A percentile compares a stretch with the other conserved stretches of the same genome.
phyloP scores from a whole-genome alignment of 2,329 filamentous ascomycete species.

The Arthrobotrys sinensis region DNA sequence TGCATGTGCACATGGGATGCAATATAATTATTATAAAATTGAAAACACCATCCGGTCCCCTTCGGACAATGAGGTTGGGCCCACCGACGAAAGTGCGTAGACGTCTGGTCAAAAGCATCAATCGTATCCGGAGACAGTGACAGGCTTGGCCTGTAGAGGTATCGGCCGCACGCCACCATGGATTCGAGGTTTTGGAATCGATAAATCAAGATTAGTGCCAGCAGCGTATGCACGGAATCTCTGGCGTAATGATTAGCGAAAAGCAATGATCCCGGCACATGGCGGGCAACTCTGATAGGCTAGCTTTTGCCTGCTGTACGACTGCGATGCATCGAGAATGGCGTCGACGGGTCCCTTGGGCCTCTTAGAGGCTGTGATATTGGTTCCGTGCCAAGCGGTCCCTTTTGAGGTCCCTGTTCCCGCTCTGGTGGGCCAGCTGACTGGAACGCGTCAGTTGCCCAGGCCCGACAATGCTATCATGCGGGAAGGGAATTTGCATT shows the following conservation, averaged over 20 bases:
- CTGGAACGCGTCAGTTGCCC: slow-evolving; percentile 53
- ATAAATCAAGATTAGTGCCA: slow-evolving; percentile 40
- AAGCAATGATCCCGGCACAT: slow-evolving; percentile 46
- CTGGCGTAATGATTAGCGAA: slow-evolving; percentile 49
- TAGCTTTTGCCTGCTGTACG: slow-evolving; percentile 8
- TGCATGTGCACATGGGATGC: slow-evolving; percentile 5
- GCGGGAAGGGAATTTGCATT: slow-evolving; percentile 25
- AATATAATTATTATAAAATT: not conserved
- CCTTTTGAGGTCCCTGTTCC: slow-evolving; percentile 21
- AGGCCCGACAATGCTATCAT: slow-evolving; percentile 38
- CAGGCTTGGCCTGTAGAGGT: slow-evolving; percentile 23
- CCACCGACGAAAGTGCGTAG: slow-evolving; percentile 8
- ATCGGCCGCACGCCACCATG: slow-evolving; percentile 14
- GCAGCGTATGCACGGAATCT: slow-evolving; percentile 25
- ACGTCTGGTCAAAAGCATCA: slow-evolving; percentile 25
- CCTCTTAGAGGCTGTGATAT: not conserved
- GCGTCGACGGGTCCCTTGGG: slow-evolving; percentile 17
- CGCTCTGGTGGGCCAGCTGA: slow-evolving; percentile 35
- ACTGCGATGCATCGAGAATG: slow-evolving; percentile 42
- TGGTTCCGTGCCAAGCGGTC: slow-evolving; percentile 39
- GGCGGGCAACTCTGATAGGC: slow-evolving; percentile 37
- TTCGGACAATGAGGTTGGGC: slow-evolving; percentile 25
- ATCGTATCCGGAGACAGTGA: slow-evolving; percentile 28
- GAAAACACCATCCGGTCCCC: slow-evolving; percentile 13
- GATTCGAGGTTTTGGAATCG: slow-evolving; percentile 26